Base-by-base conservation (phyloP, 2,329 filamentous ascomycete species). In the Curvularia hawaiiensis region DNA sequence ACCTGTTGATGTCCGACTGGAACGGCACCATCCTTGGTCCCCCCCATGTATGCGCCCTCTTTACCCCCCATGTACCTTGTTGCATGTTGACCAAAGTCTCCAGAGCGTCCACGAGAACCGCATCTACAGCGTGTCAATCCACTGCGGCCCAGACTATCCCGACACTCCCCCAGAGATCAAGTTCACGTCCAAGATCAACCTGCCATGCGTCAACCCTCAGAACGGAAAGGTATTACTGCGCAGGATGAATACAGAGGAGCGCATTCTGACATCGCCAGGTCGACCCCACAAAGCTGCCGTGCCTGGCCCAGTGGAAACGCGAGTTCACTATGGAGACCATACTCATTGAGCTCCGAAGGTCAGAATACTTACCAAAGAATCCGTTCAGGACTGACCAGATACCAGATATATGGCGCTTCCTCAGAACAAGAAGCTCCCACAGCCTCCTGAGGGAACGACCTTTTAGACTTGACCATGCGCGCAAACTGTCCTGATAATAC, bases 1-100 rank as follows among this genome's bases (percentile, higher is more conserved):
- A 99, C 73, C 85, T 97, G 64, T 86, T 95, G 78, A 97, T 99
- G 93, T 94, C 90, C 63, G 92, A 97, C 83, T 99, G 95, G 95
- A 97, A 96, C 73, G 95, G 94, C 71, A 99, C 95, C 16, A 98
- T 99, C 65, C 88, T 97, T 49, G 95, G 95, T 1, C 95, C 95
- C 67, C 94, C 95, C 76, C 93, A 98, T 78, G 95, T 97, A 83
- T 73, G 90, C 81, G 10, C 46, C 46, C 33, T 33, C 33, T 44
- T 38, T 16, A n/a, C n/a, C 20, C n/a, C 33, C 3, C 52, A 64
- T 9, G 30, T n/a, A 16, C 6, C 1, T 14, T 2, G 5, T 28
- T 30, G 2, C 3, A 11, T 30, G 52, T 59, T 69, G 31, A 70
- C 43, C 39, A 6, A 43, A 7, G 11, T 9, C 50, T 31, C 18